A percentile compares a stretch with the other conserved stretches of the same genome.
Conservation (phyloP, 2,329 filamentous ascomycete species). For the Mariannaea elegans region DNA sequence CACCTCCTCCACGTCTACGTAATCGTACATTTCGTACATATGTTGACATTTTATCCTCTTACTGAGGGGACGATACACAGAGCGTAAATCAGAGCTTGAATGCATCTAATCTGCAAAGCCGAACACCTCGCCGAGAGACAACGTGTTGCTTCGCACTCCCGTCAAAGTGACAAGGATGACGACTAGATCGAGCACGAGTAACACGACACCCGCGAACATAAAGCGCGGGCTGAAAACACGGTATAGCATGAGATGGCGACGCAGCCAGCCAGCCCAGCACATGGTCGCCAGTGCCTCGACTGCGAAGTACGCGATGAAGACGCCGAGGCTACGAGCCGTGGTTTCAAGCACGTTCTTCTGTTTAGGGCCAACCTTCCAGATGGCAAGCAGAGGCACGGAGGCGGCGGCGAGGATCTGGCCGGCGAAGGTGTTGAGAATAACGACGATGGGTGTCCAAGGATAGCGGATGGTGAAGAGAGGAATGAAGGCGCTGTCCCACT, state of each 20-base stretch:
- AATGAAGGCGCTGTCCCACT: conserved; percentile 97
- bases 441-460: conserved; percentile 85
- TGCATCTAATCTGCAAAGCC: conserved; percentile 70
- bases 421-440: conserved; percentile 87
- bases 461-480: conserved; percentile 84
- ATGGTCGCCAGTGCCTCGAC: conserved; percentile 87
- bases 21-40: conserved; percentile 27
- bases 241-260: conserved; percentile 95
- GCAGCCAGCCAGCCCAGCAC: conserved; percentile 86
- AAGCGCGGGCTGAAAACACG: conserved; percentile 92
- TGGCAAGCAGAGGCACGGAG: conserved; percentile 79
- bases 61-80: neutral
- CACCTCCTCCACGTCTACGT: conserved; percentile 4
- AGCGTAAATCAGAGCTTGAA: neutral
- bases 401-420: conserved; percentile 85
- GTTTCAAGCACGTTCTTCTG: conserved; percentile 74
- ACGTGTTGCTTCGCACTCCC: conserved; percentile 78
- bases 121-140: conserved; percentile 88
- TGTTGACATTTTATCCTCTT: neutral
- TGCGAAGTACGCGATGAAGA: conserved; percentile 83
- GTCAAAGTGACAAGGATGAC: conserved; percentile 75
- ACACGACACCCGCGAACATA: conserved; percentile 78
- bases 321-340: conserved; percentile 74
- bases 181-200: conserved; percentile 82
- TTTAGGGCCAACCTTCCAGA: conserved; percentile 90